Percentiles rank a stretch among this genome's conserved stretches.
These are phyloP conservation scores for Scheffersomyces illinoinensis DNA, from an alignment of 1,139 yeast species.

Conservation along the genomic window DNA sequence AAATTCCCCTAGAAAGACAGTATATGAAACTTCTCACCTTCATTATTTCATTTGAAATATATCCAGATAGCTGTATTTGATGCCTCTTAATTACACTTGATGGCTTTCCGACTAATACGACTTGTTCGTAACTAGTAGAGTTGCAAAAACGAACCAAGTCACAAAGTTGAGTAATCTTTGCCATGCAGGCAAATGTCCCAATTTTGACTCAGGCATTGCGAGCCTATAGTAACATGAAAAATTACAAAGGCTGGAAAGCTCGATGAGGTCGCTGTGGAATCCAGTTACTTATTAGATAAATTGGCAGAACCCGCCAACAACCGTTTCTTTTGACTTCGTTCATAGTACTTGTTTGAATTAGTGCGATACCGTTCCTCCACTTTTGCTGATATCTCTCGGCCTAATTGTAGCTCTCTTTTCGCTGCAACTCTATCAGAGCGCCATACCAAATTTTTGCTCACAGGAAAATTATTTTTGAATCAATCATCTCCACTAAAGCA, in stretches of 20 bases:
- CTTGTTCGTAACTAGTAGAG: background rate
- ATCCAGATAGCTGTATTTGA: too few species aligned
- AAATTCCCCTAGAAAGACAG: too few species aligned
- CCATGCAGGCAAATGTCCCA: background rate
- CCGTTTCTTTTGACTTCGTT: background rate
- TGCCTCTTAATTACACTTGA: background rate
- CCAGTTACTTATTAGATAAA: background rate
- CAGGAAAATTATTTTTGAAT: background rate
- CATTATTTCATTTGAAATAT: too few species aligned
- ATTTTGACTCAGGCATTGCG: background rate
- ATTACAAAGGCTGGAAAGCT: background rate
- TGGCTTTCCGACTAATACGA: background rate
- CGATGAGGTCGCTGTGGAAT: background rate
- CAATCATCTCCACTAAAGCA: background rate
- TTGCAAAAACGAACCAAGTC: background rate
- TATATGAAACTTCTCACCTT: too few species aligned
- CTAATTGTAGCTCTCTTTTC: background rate
- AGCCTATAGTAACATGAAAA: background rate
- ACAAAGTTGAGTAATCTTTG: background rate
- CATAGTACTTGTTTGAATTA: background rate
- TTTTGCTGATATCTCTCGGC: background rate
- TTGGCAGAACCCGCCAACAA: background rate
- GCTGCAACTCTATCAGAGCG: background rate
- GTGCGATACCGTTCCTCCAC: background rate
- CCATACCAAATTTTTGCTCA: background rate